phyloP scores from a whole-genome alignment of 2,329 filamentous ascomycete species.

The Elsinoe fawcettii region DNA sequence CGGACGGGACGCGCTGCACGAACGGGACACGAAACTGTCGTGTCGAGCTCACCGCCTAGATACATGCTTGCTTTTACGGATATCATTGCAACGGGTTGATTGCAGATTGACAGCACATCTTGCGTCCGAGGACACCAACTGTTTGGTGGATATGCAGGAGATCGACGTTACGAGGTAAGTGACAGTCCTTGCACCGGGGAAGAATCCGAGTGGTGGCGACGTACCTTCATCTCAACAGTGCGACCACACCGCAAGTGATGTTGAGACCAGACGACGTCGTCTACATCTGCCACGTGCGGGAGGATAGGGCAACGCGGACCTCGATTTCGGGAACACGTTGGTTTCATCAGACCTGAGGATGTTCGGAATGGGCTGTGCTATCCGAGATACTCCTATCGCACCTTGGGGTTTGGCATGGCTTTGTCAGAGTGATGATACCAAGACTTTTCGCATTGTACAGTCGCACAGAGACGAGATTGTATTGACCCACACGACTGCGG shows the following conservation, averaged over 20 bases:
- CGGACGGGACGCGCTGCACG: background rate
- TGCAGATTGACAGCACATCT: slow-evolving; percentile 9
- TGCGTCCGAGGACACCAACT: background rate
- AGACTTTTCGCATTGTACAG: background rate
- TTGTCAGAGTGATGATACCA: background rate
- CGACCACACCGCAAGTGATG: slow-evolving; percentile 8
- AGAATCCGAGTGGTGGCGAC: background rate
- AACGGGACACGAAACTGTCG: no score
- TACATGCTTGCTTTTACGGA: no score
- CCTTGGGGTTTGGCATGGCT: background rate
- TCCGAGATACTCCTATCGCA: background rate
- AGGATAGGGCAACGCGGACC: background rate
- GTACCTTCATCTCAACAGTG: background rate
- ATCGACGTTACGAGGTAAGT: background rate
- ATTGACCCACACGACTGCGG: background rate
- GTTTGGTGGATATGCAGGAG: background rate
- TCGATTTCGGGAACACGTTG: background rate
- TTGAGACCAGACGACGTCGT: background rate
- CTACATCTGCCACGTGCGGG: background rate
- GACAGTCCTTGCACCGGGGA: background rate
- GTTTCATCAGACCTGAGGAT: background rate
- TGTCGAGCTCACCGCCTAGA: no score
- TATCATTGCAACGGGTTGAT: background rate
- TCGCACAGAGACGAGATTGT: background rate
- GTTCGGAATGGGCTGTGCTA: background rate